phyloP scores from a whole-genome alignment of 306 rosid species.

The Styphnolobium japonicum region DNA sequence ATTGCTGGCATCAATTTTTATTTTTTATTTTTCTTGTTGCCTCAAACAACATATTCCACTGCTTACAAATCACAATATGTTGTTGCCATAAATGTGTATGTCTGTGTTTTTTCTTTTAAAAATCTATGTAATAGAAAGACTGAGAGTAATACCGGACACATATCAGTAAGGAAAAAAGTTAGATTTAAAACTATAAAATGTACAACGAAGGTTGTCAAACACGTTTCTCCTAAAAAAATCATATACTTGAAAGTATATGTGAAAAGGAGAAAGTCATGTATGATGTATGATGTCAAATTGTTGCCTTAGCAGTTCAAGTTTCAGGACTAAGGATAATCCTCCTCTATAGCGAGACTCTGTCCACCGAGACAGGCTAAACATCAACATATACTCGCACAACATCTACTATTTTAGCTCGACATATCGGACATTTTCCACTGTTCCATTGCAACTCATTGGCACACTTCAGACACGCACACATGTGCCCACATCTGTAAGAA shows the following conservation, averaged over 20 bases:
- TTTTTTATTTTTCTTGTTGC: neutral
- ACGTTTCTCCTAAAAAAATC: conserved; percentile 37
- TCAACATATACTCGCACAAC: conserved; percentile 61
- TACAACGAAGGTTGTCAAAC: conserved; percentile 18
- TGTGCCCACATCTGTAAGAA: conserved; percentile 76
- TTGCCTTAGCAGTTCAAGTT: conserved; percentile 16
- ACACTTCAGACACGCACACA: conserved; percentile 87
- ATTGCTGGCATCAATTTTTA: neutral
- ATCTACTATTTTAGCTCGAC: conserved; percentile 70
- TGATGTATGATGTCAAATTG: neutral
- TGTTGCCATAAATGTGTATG: neutral
- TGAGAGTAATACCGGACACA: neutral
- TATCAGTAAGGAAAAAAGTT: neutral
- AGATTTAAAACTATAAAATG: conserved; percentile 31
- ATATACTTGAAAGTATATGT: conserved; percentile 30
- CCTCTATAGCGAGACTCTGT: conserved; percentile 51
- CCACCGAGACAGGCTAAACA: conserved; percentile 32
- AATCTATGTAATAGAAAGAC: neutral
- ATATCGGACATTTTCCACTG: conserved; percentile 80
- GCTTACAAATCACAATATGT: neutral
- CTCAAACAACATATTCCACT: neutral
- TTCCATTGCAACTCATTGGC: conserved; percentile 84
- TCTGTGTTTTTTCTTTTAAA: neutral
- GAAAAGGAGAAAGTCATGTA: conserved; percentile 37
- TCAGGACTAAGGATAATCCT: conserved; percentile 24